phyloP scores from a whole-genome alignment of 2,329 filamentous ascomycete species.

The Colletotrichum sp. region DNA sequence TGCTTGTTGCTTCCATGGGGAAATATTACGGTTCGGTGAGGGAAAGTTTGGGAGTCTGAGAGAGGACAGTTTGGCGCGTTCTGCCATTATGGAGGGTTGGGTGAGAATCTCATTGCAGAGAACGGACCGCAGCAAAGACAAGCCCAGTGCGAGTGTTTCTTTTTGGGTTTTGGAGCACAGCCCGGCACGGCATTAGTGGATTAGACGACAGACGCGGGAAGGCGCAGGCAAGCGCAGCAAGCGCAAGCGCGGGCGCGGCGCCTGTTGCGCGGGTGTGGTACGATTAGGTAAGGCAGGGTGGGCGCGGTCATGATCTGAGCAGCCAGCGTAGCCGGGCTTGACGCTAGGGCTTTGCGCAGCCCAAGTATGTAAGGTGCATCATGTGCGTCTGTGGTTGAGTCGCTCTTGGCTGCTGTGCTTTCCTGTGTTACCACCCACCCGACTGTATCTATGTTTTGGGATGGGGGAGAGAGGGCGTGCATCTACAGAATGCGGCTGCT shows the following conservation, averaged over 20 bases:
- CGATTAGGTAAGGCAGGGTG: not conserved
- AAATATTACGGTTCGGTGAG: not conserved
- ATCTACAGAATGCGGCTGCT: not conserved
- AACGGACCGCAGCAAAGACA: not conserved
- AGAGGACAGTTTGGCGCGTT: not conserved
- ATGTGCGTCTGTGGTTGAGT: not conserved
- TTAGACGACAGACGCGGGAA: constrained; percentile 7
- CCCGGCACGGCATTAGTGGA: not conserved
- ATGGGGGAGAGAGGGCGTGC: not conserved
- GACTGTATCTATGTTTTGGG: not conserved
- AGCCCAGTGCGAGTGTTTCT: not conserved
- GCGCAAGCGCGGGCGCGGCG: not conserved
- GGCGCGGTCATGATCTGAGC: not conserved
- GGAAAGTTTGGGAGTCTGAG: not conserved
- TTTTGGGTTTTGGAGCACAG: not conserved
- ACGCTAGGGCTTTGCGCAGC: constrained; percentile 1
- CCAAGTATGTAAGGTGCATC: not conserved
- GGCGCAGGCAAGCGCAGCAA: not conserved
- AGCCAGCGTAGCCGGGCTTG: not conserved
- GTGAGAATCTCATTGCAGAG: not conserved
- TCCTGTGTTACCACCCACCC: not conserved
- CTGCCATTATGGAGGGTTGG: not conserved
- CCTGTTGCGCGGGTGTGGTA: not conserved
- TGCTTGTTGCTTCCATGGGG: not conserved
- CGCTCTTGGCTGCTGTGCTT: not conserved